Percentiles rank a stretch among this genome's conserved stretches.
Conservation (phyloP, 495 filamentous ascomycete species). For the Podospora anserina region DNA sequence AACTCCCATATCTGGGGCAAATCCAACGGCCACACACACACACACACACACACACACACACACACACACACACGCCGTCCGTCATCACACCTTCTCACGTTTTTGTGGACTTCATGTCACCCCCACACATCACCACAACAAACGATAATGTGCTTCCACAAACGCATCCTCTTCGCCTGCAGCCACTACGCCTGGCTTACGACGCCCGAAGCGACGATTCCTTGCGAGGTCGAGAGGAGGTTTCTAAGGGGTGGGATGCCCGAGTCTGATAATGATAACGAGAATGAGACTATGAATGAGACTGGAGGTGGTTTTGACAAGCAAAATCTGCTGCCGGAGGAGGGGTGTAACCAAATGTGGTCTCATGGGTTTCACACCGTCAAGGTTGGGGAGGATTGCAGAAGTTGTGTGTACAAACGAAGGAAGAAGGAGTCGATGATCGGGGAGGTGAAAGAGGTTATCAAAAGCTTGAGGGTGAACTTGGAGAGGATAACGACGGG, state of each 20-base stretch:
- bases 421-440: background rate
- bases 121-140: background rate
- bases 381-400: constrained; percentile 20
- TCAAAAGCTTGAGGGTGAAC: constrained; percentile 7
- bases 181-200: constrained; percentile 26
- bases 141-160: constrained; percentile 32
- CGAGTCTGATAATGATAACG: background rate
- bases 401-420: constrained; percentile 11
- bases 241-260: constrained; percentile 15
- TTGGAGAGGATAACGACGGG: background rate
- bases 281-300: background rate
- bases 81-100: background rate
- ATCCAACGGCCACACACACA: background rate
- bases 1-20: background rate
- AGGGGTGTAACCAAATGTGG: constrained; percentile 26
- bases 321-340: background rate
- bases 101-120: background rate
- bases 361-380: constrained; percentile 25
- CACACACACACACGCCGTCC: background rate
- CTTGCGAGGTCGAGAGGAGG: constrained; percentile 22
- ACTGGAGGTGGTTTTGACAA: background rate
- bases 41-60: background rate
- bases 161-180: constrained; percentile 29
- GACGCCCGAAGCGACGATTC: background rate
- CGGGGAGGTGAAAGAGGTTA: constrained; percentile 10